These are phyloP conservation scores for Agrostemma githago DNA, from an alignment of 148 eudicot genomes.

Conservation along the genomic window DNA sequence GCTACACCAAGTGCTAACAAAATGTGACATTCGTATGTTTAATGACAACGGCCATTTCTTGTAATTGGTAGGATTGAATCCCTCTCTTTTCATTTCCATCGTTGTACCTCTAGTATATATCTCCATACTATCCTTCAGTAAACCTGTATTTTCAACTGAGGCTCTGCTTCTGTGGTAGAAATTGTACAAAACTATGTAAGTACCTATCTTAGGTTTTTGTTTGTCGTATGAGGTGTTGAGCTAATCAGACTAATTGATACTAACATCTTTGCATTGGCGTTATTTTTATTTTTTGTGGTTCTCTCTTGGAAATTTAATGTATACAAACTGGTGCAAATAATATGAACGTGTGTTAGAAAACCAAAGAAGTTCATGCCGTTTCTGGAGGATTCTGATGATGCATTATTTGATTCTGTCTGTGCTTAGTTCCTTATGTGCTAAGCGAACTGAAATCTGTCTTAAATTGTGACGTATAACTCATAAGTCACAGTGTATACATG, in stretches of 20 bases:
- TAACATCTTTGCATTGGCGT: neutral
- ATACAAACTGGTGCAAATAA: no score
- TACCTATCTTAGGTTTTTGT: neutral
- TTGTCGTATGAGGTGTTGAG: neutral
- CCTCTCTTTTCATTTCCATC: slow-evolving; percentile 8
- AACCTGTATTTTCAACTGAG: neutral
- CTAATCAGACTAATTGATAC: neutral
- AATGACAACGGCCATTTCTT: slow-evolving; percentile 63
- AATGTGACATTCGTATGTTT: slow-evolving; percentile 65
- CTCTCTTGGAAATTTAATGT: no score
- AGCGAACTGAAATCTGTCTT: no score
- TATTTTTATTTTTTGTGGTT: no score
- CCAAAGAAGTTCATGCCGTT: no score
- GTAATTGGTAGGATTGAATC: slow-evolving; percentile 53
- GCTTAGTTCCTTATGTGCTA: no score
- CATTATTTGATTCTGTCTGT: no score
- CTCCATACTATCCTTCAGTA: neutral
- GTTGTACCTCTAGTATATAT: neutral
- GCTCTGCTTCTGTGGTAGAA: neutral
- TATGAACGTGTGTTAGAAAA: no score
- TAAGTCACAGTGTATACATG: no score
- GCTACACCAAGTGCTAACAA: slow-evolving; percentile 45
- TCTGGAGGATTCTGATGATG: no score
- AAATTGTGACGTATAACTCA: no score
- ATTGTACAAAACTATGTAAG: neutral